Conservation (phyloP, 2,329 filamentous ascomycete genomes). For the Venturiaceae sp. region DNA sequence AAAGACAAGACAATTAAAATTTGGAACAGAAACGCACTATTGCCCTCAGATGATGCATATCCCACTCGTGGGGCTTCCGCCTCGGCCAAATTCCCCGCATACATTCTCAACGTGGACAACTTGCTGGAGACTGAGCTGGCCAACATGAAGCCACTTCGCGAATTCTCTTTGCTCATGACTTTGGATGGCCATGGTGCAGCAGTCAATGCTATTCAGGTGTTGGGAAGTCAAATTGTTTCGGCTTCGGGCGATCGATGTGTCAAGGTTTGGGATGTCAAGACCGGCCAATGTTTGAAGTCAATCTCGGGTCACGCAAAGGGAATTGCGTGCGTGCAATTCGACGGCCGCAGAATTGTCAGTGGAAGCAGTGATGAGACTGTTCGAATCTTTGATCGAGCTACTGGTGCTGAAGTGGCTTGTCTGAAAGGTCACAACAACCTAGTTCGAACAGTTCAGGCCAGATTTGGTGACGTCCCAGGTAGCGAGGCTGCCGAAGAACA, state of each 20-base stretch:
- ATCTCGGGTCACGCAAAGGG: constrained; percentile 86
- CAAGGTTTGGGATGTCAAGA: constrained; percentile 89
- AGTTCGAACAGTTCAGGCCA: constrained; percentile 89
- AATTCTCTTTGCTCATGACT: constrained; percentile 69
- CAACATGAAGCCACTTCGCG: constrained; percentile 46
- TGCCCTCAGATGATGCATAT: constrained; percentile 28
- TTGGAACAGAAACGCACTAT: constrained; percentile 62
- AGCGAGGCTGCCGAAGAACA: constrained; percentile 64
- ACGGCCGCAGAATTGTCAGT: constrained; percentile 85
- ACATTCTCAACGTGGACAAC: constrained; percentile 42
- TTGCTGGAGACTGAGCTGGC: constrained; percentile 27
- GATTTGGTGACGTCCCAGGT: constrained; percentile 80
- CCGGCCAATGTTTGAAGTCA: constrained; percentile 64
- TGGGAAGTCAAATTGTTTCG: constrained; percentile 78
- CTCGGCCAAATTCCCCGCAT: constrained; percentile 39
- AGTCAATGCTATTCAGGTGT: constrained; percentile 91
- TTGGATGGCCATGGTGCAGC: constrained; percentile 81
- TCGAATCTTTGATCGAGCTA: constrained; percentile 82
- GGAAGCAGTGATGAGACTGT: constrained; percentile 95
- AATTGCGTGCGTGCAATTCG: constrained; percentile 95
- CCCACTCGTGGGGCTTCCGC: constrained; percentile 22
- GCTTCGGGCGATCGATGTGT: constrained; percentile 90
- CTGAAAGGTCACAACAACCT: constrained; percentile 73
- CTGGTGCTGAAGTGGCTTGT: constrained; percentile 81
- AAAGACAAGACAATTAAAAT: constrained; percentile 97